phyloP scores from a whole-genome alignment of 768 basidiomycete genomes.

The Pleurotus sapidus region DNA sequence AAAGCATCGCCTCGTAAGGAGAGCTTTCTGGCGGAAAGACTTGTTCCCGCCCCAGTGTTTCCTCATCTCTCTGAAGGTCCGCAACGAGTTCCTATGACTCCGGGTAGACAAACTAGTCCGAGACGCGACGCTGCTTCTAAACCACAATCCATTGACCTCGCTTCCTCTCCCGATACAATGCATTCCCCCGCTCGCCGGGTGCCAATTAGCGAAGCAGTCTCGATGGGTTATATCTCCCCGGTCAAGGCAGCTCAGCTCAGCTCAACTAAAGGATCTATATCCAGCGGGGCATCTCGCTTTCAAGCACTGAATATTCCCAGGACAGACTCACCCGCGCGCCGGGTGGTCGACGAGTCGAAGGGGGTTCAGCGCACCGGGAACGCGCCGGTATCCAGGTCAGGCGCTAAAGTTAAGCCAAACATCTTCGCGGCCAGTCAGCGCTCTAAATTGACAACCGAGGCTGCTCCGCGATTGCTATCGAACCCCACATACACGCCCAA shows the following conservation, averaged over 20 bases:
- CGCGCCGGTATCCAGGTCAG: constrained; percentile 8
- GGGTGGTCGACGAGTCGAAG: constrained; percentile 21
- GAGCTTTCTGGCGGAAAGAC: background rate
- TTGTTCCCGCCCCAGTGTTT: constrained; percentile 3
- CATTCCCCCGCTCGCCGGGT: constrained; percentile 68
- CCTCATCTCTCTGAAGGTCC: constrained; percentile 3
- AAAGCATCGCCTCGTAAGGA: background rate
- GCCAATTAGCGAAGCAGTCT: constrained; percentile 49
- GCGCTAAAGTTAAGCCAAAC: too few species aligned
- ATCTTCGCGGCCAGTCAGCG: too few species aligned
- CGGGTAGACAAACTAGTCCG: constrained; percentile 13
- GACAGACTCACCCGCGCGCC: constrained; percentile 39
- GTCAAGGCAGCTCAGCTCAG: constrained; percentile 38
- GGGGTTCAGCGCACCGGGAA: too few species aligned
- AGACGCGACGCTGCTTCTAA: constrained; percentile 27
- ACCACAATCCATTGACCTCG: constrained; percentile 22
- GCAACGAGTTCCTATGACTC: constrained; percentile 13
- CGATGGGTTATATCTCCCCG: constrained; percentile 47
- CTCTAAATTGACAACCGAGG: too few species aligned
- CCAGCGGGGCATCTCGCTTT: constrained; percentile 12
- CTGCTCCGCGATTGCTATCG: background rate
- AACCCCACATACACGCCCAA: background rate
- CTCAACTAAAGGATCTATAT: constrained; percentile 6
- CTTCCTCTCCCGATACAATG: constrained; percentile 27
- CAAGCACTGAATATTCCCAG: constrained; percentile 27